Evolutionary conservation across 176 grass and related monocot genomes (phyloP).

Genomic region (Pontederia paniculata): DNA sequence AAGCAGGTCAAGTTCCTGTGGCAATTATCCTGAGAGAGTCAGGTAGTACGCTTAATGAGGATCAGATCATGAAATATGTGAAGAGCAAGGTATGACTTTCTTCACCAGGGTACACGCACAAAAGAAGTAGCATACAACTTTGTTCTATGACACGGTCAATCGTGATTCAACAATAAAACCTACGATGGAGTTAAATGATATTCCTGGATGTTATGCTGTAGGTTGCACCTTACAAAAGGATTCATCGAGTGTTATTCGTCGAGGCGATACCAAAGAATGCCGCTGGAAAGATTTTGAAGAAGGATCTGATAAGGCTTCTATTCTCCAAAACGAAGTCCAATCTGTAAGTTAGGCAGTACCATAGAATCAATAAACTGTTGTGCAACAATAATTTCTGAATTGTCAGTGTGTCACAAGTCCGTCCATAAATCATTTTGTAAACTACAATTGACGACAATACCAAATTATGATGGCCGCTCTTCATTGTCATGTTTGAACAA

Average conservation of each 20-base stretch:
- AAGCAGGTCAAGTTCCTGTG: conserved; percentile 69
- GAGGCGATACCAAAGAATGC: conserved; percentile 36
- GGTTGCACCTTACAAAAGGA: conserved; percentile 44
- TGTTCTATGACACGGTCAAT: no score
- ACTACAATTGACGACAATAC: no score
- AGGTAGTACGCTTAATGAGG: conserved; percentile 23
- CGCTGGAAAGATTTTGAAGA: conserved; percentile 36
- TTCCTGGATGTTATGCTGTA: neutral
- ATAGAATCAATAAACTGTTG: no score
- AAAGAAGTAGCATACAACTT: no score
- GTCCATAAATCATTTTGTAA: no score
- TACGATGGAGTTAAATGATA: neutral
- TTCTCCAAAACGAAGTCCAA: conserved; percentile 17
- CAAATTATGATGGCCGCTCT: no score
- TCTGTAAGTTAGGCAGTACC: neutral
- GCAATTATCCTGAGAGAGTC: conserved; percentile 67
- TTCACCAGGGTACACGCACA: no score
- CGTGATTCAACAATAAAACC: no score
- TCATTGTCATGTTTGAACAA: no score
- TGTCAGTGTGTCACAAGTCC: no score
- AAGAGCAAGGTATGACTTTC: conserved; percentile 40
- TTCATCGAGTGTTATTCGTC: conserved; percentile 36
- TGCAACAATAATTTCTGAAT: no score
- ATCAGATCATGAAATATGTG: conserved; percentile 59
- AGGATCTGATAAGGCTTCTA: conserved; percentile 29